Percentiles rank a stretch among this genome's conserved stretches.
Conservation (phyloP, 352 stramenopile species). For the Phytophthora constricta region DNA sequence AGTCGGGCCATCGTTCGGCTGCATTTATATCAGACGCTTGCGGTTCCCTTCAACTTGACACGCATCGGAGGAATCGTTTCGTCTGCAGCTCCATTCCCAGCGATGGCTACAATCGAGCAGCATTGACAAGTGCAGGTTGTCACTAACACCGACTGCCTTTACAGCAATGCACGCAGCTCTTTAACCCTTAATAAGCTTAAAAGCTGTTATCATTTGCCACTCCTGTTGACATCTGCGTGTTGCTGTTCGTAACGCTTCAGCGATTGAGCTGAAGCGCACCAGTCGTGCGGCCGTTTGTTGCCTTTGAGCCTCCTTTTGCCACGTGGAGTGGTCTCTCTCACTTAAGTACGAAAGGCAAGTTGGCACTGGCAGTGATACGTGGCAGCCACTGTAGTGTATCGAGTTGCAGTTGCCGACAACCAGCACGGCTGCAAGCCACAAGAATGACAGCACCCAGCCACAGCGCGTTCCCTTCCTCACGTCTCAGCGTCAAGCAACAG, state of each 20-base stretch:
- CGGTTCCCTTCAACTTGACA: not conserved
- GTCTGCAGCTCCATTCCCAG: too few relatives aligned
- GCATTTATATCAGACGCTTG: not conserved
- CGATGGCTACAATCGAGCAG: too few relatives aligned
- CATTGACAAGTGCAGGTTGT: too few relatives aligned
- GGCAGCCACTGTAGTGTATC: constrained; percentile 14
- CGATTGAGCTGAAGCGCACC: not conserved
- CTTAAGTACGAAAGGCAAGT: constrained; percentile 31
- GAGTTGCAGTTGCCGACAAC: too few relatives aligned
- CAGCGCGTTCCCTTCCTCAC: constrained; percentile 16
- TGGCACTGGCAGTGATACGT: constrained; percentile 2
- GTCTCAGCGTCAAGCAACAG: too few relatives aligned
- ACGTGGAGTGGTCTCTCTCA: constrained; percentile 33
- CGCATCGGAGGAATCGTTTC: too few relatives aligned
- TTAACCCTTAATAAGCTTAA: too few relatives aligned
- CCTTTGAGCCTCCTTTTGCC: constrained; percentile 13
- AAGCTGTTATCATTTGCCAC: too few relatives aligned
- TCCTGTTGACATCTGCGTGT: not conserved
- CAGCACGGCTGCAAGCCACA: too few relatives aligned
- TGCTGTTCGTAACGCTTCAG: constrained; percentile 3
- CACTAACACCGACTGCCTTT: too few relatives aligned
- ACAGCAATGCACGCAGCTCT: too few relatives aligned
- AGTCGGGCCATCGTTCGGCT: too few relatives aligned
- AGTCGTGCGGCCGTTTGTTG: not conserved
- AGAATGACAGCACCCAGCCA: constrained; percentile 2